Evolutionary conservation across 2,329 filamentous ascomycete species (phyloP).

Genomic region (Phyllosticta citribraziliensis): DNA sequence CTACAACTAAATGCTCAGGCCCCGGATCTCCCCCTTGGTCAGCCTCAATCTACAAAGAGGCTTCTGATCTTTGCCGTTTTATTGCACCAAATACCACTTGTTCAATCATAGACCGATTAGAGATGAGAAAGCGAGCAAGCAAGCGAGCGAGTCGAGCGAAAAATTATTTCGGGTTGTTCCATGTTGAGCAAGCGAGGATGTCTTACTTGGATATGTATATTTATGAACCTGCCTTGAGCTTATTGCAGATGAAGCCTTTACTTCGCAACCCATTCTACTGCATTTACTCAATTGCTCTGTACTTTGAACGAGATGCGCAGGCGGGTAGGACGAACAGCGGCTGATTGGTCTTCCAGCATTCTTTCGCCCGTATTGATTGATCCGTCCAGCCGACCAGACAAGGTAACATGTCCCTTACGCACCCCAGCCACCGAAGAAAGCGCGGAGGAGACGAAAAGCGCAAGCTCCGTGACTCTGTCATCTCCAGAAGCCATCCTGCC

Average conservation of each 20-base stretch:
- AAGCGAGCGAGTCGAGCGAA: neutral
- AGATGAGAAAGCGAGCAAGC: neutral
- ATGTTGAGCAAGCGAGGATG: too few species aligned
- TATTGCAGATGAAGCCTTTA: too few species aligned
- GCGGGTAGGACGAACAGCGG: too few species aligned
- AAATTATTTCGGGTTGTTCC: neutral
- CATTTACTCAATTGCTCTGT: too few species aligned
- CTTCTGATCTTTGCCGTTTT: neutral
- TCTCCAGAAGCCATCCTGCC: neutral
- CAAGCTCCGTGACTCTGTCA: too few species aligned
- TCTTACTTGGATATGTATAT: neutral
- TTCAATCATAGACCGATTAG: neutral
- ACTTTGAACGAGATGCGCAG: too few species aligned
- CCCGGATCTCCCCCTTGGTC: too few species aligned
- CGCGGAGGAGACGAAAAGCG: too few species aligned
- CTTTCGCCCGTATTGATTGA: neutral
- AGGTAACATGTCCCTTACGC: too few species aligned
- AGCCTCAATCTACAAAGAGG: too few species aligned
- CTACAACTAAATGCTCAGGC: conserved; percentile 1
- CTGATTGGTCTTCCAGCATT: neutral
- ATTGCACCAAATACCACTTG: neutral
- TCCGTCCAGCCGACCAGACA: neutral
- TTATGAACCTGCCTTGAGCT: neutral
- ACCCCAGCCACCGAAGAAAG: neutral
- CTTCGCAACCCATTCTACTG: too few species aligned